These are phyloP conservation scores for Scedosporium boydii DNA, from an alignment of 2,329 filamentous ascomycete genomes.

Conservation along the genomic window DNA sequence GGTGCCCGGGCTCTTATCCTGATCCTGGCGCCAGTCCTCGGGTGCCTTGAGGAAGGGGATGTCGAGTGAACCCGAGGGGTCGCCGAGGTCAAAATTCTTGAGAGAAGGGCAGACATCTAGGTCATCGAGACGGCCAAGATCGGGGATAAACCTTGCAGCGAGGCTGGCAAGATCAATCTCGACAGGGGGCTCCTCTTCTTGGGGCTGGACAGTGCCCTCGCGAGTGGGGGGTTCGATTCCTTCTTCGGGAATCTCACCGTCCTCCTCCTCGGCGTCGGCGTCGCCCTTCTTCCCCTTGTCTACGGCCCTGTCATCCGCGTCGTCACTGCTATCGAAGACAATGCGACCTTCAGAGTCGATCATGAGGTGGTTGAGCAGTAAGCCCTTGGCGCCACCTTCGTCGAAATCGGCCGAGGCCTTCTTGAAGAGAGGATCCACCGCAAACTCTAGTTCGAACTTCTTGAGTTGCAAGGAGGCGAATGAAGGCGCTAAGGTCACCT, in stretches of 20 bases:
- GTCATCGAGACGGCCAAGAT: conserved; percentile 65
- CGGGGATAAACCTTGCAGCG: conserved; percentile 75
- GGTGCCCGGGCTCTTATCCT: conserved; percentile 51
- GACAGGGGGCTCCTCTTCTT: conserved; percentile 36
- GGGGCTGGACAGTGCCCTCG: conserved; percentile 20
- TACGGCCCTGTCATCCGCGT: conserved; percentile 44
- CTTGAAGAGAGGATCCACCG: conserved; percentile 97
- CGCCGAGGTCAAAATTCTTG: conserved; percentile 86
- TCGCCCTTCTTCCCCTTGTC: conserved; percentile 24
- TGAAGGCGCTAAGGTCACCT: conserved; percentile 83
- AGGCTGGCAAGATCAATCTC: conserved; percentile 73
- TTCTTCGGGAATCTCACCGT: conserved; percentile 23
- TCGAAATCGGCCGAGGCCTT: conserved; percentile 98
- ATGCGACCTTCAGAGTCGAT: conserved; percentile 89
- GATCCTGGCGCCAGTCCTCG: conserved; percentile 72
- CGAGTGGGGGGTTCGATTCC: background rate
- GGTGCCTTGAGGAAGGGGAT: conserved; percentile 85
- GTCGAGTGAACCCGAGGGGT: conserved; percentile 74
- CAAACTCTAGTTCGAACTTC: conserved; percentile 94
- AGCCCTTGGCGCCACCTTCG: conserved; percentile 90
- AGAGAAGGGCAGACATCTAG: conserved; percentile 92
- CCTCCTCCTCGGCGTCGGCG: conserved; percentile 28
- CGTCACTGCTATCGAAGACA: conserved; percentile 97
- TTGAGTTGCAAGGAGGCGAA: conserved; percentile 87
- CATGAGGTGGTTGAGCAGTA: conserved; percentile 91